Percentiles rank a stretch among this genome's conserved stretches.
phyloP scores from a whole-genome alignment of 306 rosid genomes.

The Fragaria ananassa region DNA sequence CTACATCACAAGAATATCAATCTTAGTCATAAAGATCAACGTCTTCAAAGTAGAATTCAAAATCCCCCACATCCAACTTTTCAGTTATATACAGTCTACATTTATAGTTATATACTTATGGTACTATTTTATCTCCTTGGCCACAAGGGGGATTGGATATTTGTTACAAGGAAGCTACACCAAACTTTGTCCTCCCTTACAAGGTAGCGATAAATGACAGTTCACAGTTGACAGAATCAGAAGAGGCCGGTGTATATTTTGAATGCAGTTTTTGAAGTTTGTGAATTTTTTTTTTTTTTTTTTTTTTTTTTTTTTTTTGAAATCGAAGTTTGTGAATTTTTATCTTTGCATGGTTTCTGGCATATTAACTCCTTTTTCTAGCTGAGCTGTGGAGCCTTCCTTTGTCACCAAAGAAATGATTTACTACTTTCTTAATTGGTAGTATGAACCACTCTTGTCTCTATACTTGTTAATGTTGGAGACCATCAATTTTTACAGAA shows the following conservation, averaged over 20 bases:
- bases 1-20: neutral
- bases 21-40: neutral
- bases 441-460: neutral
- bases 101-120: neutral
- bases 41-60: neutral
- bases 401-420: neutral
- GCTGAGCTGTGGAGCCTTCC: neutral
- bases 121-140: neutral
- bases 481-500: conserved; percentile 3
- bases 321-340: neutral
- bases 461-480: neutral
- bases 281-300: neutral
- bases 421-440: neutral
- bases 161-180: neutral
- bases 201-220: neutral
- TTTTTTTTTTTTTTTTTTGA: too few relatives aligned
- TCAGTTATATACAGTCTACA: neutral
- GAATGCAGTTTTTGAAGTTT: neutral
- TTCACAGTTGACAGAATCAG: neutral
- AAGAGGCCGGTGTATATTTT: neutral
- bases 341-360: neutral
- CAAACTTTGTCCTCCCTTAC: neutral
- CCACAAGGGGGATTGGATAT: neutral
- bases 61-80: neutral
- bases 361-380: neutral